Base-by-base conservation (phyloP, 202 grass and related monocot genomes). In the Carex sylvatica region DNA sequence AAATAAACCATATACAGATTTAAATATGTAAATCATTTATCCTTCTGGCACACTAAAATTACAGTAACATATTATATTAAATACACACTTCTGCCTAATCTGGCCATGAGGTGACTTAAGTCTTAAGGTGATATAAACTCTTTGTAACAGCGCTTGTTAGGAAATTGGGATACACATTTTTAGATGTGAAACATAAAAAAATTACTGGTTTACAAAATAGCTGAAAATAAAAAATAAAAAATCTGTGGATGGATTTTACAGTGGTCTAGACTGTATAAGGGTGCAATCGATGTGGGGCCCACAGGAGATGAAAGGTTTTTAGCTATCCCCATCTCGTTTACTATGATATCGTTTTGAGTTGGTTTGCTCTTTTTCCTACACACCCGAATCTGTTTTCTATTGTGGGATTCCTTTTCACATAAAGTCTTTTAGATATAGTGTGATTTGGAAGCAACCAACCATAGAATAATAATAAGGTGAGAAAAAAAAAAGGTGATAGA, bases 381-480 rank as follows among this genome's bases (percentile, higher is more conserved):
- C 40, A 82, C 8, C 42, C 46, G 65, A 82, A 82, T 82, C 63
- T 52, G 70, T 53, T 67, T 82, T 67, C 80, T 82, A 67, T 82
- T 55, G 44, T 82, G 63, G 42, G 80, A 82, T 82, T 69, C 80
- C 80, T 82, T 82, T 80, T 56, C 49, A 51, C 51, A 82, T 68
- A 82, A 70, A 82, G 59, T 8, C 33, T 80, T 62, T 67, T 74
- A 82, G 80, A 82, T 82, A 82, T 82, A 24, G 80, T 82, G 61
- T 69, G 63, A 82, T 70, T 70, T 56, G 63, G 16, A 82, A 82
- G 80, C 80, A 82, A 82, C 63, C 63, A 82, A 82, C 63, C 80
- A 33, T 82, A 67, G 46, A 70, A 56, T 82, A 54, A 65, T 74
- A 75, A 56, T 51, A 36, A 65, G 49, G 6, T 16, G 61, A 53